A percentile compares a stretch with the other conserved stretches of the same genome.
Conservation (phyloP, 2,329 filamentous ascomycete species). For the Botrytis hyacinthi region DNA sequence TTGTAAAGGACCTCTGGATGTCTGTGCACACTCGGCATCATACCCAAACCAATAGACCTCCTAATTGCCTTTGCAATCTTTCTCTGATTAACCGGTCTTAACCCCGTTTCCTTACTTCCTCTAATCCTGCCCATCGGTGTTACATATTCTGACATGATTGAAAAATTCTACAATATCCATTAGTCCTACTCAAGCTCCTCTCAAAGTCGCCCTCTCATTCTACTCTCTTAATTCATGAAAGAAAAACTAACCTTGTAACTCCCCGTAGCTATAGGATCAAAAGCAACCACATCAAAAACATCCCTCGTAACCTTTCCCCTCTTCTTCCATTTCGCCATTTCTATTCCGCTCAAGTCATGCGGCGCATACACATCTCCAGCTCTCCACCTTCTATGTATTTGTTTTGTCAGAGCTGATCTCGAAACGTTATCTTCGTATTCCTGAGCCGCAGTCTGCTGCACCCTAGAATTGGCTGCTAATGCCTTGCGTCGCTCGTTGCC, state of each 20-base stretch:
- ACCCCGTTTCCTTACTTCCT: conserved; percentile 69
- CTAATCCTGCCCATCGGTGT: conserved; percentile 82
- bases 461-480: no score
- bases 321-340: conserved; percentile 79
- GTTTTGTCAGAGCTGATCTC: conserved; percentile 53
- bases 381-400: conserved; percentile 70
- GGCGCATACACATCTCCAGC: conserved; percentile 86
- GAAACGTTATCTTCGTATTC: conserved; percentile 5
- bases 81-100: conserved; percentile 86
- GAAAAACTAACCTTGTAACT: conserved; percentile 73
- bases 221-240: neutral
- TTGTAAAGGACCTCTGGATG: conserved; percentile 74
- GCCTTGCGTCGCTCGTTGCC: neutral
- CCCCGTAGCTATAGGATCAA: conserved; percentile 75
- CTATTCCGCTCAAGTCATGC: conserved; percentile 74
- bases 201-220: no score
- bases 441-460: conserved; percentile 13
- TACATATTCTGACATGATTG: conserved; percentile 85
- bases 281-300: conserved; percentile 73
- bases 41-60: conserved; percentile 80
- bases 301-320: conserved; percentile 58
- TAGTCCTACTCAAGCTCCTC: conserved; percentile 8
- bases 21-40: conserved; percentile 86
- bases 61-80: conserved; percentile 91
- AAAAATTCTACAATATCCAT: conserved; percentile 70